These are phyloP conservation scores for Stemphylium vesicarium DNA, from an alignment of 2,329 filamentous ascomycete species.

Conservation along the genomic window DNA sequence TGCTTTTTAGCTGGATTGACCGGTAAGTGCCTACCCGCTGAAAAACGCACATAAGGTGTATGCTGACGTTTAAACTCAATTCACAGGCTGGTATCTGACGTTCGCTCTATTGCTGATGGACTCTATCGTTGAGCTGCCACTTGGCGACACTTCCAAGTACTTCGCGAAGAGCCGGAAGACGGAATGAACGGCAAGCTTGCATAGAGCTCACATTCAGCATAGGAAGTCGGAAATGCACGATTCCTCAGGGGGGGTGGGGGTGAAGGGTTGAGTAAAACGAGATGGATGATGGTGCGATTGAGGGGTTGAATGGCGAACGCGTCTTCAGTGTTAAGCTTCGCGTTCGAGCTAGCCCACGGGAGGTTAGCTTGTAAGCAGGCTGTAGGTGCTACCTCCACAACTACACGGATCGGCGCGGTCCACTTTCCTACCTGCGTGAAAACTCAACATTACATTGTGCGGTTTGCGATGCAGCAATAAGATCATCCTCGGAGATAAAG, in stretches of 20 bases:
- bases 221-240: background rate
- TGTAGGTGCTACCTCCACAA: too few species aligned
- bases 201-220: background rate
- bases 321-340: background rate
- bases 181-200: background rate
- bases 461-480: background rate
- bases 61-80: background rate
- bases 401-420: background rate
- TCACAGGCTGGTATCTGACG: conserved; percentile 27
- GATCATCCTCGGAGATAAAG: background rate
- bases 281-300: conserved; percentile 18
- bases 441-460: background rate
- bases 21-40: conserved; percentile 38
- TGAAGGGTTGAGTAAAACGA: background rate
- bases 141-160: conserved; percentile 36
- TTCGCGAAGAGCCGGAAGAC: conserved; percentile 31
- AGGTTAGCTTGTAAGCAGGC: background rate
- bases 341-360: background rate
- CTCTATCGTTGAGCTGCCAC: conserved; percentile 32
- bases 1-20: conserved; percentile 56
- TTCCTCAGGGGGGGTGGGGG: background rate
- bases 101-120: conserved; percentile 33
- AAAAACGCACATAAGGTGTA: background rate
- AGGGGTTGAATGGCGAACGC: conserved; percentile 16
- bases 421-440: background rate